Conservation (phyloP, 2,329 filamentous ascomycete species). For the Exophiala sp. region DNA sequence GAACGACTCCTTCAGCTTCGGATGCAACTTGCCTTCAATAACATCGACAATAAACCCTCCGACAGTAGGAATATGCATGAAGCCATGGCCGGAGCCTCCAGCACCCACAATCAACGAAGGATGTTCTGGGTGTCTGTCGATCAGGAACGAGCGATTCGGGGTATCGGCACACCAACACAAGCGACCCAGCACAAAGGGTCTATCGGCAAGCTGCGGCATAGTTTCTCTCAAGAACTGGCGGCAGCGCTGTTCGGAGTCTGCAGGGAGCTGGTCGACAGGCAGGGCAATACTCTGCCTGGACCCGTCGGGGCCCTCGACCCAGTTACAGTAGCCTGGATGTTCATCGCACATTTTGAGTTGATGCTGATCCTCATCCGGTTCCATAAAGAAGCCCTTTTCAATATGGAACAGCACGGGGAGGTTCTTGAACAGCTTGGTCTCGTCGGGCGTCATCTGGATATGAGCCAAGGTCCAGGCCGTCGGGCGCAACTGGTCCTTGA, state of each 20-base stretch:
- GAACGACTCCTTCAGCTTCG: constrained; percentile 40
- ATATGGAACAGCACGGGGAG: constrained; percentile 45
- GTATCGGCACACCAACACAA: constrained; percentile 56
- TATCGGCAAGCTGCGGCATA: constrained; percentile 49
- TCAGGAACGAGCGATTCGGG: constrained; percentile 49
- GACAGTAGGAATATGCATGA: constrained; percentile 49
- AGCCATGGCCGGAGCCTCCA: constrained; percentile 50
- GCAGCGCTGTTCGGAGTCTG: constrained; percentile 44
- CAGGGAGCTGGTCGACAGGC: constrained; percentile 41
- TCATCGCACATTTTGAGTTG: constrained; percentile 44
- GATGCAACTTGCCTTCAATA: constrained; percentile 43
- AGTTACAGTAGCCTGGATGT: constrained; percentile 53
- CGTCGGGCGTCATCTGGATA: constrained; percentile 40
- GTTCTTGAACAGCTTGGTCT: constrained; percentile 40
- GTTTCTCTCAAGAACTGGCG: constrained; percentile 47
- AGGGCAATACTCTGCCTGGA: constrained; percentile 38
- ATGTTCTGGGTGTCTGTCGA: constrained; percentile 45
- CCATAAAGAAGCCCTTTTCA: constrained; percentile 47
- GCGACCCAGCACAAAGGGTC: constrained; percentile 46
- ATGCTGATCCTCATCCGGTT: constrained; percentile 39
- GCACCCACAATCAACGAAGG: constrained; percentile 44
- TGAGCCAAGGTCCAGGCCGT: constrained; percentile 46
- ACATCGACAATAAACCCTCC: constrained; percentile 47
- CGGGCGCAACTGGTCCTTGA: constrained; percentile 41
- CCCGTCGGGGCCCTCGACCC: constrained; percentile 31